Conservation (phyloP, 73 alveolate genomes). For the Tetrahymena thermophila region DNA sequence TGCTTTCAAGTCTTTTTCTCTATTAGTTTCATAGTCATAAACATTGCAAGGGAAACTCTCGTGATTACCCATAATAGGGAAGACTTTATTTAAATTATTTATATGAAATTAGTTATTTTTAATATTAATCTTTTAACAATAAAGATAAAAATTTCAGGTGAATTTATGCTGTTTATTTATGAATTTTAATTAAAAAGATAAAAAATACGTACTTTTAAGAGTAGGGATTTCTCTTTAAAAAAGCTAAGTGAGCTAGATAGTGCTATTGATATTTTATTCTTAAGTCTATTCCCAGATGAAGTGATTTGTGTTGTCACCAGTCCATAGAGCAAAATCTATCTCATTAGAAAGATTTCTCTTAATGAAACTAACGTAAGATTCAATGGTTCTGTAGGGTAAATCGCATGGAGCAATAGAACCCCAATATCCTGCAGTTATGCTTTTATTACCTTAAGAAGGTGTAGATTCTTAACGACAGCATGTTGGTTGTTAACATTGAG, state of each 20-base stretch:
- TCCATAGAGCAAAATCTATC: slow-evolving; percentile 52
- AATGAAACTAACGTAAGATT: slow-evolving; percentile 43
- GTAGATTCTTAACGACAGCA: slow-evolving; percentile 56
- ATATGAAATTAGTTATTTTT: not conserved
- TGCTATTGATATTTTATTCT: slow-evolving; percentile 36
- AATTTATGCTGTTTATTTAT: not conserved
- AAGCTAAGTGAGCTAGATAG: slow-evolving; percentile 7
- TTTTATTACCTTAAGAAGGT: slow-evolving; percentile 44
- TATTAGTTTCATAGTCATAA: slow-evolving; percentile 25
- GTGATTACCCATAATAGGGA: slow-evolving; percentile 42
- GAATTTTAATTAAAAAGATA: not conserved
- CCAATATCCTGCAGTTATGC: slow-evolving; percentile 55
- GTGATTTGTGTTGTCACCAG: slow-evolving; percentile 74
- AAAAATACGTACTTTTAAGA: not conserved
- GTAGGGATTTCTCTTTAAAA: not conserved
- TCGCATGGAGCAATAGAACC: slow-evolving; percentile 65
- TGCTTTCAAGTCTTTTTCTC: slow-evolving; percentile 21
- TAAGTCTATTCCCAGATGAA: slow-evolving; percentile 62
- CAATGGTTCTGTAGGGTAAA: slow-evolving; percentile 63
- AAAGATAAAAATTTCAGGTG: not conserved
- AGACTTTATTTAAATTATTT: not conserved
- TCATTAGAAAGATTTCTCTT: slow-evolving; percentile 56
- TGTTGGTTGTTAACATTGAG: slow-evolving; percentile 55
- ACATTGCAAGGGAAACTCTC: slow-evolving; percentile 35
- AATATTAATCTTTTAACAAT: too few relatives aligned